These are phyloP conservation scores for Fusarium papillatum DNA, from an alignment of 2,329 filamentous ascomycete species.

Conservation along the genomic window DNA sequence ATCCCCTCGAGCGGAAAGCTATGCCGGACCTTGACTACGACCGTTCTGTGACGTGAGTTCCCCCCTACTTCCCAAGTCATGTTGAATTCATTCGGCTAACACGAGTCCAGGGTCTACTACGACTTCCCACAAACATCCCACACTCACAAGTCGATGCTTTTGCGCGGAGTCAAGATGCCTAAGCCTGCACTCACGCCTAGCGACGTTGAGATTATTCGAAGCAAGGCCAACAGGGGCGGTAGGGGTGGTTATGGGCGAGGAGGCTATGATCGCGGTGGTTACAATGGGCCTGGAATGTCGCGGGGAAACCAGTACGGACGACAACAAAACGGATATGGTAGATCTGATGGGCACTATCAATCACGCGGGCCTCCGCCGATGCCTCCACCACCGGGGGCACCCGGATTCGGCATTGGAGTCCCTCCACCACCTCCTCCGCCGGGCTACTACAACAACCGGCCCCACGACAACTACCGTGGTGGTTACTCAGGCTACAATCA, in stretches of 20 bases:
- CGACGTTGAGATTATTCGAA: slow-evolving; percentile 81
- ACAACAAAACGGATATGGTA: slow-evolving; percentile 38
- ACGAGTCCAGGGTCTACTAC: slow-evolving; percentile 78
- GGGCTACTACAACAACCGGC: slow-evolving; percentile 38
- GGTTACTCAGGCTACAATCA: slow-evolving; percentile 39
- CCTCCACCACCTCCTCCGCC: slow-evolving; percentile 48
- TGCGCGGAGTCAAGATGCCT: slow-evolving; percentile 84
- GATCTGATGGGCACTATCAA: slow-evolving; percentile 29
- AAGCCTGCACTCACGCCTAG: slow-evolving; percentile 78
- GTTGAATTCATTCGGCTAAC: slow-evolving; percentile 46
- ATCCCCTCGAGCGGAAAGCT: slow-evolving; percentile 78
- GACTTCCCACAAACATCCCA: slow-evolving; percentile 81
- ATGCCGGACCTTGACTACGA: slow-evolving; percentile 89
- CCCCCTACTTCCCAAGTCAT: neutral
- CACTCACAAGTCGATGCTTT: slow-evolving; percentile 93
- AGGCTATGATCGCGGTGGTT: slow-evolving; percentile 41
- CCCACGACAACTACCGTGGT: slow-evolving; percentile 26
- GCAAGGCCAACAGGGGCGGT: slow-evolving; percentile 69
- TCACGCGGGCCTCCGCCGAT: slow-evolving; percentile 27
- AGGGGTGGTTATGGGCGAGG: slow-evolving; percentile 47
- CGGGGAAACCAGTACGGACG: slow-evolving; percentile 37
- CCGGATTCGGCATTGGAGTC: slow-evolving; percentile 51
- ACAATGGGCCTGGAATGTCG: slow-evolving; percentile 45
- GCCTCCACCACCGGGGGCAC: slow-evolving; percentile 50
- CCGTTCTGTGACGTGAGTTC: slow-evolving; percentile 82